Base-by-base conservation (phyloP, 805 yeast species). In the Blastobotrys muscicola region DNA sequence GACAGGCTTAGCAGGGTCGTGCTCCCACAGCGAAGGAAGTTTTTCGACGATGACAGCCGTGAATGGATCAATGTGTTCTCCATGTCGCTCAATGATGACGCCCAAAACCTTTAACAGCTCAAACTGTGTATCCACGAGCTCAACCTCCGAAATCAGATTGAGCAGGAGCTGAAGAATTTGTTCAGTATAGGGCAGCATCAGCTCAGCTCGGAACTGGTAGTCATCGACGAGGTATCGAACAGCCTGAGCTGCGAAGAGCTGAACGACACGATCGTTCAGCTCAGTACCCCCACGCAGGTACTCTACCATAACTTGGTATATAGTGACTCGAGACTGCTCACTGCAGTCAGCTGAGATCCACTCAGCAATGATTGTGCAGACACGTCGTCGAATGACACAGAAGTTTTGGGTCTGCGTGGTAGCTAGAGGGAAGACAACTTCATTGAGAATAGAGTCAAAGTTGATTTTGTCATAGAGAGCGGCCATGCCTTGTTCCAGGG, bases 21-120 rank as follows among this genome's bases (percentile, higher is more conserved):
- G 60, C 34, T 82, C 82, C 97, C 97, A 89, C 55, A 82, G 66
- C 8, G 65, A 61, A 0, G 95, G 95, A n/a, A 89, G 70, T n/a
- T 71, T 53, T 36, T 61, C 60, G 23, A 64, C 39, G 12, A 67
- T 56, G 5, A 50, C 51, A n/a, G 50, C 53, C 1, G 33, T 50
- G 12, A 52, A 54, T 2, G 61, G 54, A 4, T 58, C 55, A 20
- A 64, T 48, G n/a, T 53, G 52, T 2, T 37, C 29, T 9, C 55
- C 63, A 7, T 59, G 46, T 26, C 61, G 55, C 36, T 64, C 68
- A 8, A 67, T 57, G 9, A 89, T 53, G 2, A 76, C 71, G 4
- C 85, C 70, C 29, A 89, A 62, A 0, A 85, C 79, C 46, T 82
- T 78, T 40, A 92, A 65, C 15, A 85, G 68, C 52, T 74, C 80